Percentiles rank a stretch among this genome's conserved stretches.
Evolutionary conservation across 345 rosid genomes (phyloP).

Genomic region (Gossypium anomalum): DNA sequence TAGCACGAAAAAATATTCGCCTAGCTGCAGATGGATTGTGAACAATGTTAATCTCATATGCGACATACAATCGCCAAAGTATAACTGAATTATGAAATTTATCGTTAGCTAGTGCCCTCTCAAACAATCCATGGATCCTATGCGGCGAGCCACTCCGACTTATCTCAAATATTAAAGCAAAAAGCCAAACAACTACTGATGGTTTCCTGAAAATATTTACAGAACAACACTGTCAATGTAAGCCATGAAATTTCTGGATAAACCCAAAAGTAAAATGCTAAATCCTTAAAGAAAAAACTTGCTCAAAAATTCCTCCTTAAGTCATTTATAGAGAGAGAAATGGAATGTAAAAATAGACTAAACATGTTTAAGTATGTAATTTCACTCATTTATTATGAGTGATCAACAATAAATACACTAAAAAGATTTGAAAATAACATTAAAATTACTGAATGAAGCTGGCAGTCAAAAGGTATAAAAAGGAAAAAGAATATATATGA

Average conservation of each 20-base stretch:
- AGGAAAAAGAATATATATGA: not conserved
- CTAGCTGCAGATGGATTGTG: conserved; percentile 61
- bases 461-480: not conserved
- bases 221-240: conserved; percentile 9
- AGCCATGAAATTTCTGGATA: not conserved
- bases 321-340: not conserved
- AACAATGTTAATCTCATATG: conserved; percentile 67
- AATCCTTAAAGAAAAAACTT: not conserved
- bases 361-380: not conserved
- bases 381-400: not conserved
- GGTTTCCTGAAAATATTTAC: conserved; percentile 53
- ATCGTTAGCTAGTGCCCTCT: conserved; percentile 75
- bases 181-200: conserved; percentile 66
- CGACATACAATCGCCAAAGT: conserved; percentile 84
- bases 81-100: conserved; percentile 51
- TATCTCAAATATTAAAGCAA: conserved; percentile 76
- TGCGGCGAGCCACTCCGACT: conserved; percentile 56
- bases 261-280: not conserved
- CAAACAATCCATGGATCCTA: conserved; percentile 81
- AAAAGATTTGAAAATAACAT: not conserved
- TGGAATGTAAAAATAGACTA: not conserved
- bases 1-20: conserved; percentile 80
- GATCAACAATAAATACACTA: not conserved
- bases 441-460: not conserved
- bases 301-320: not conserved